phyloP scores from a whole-genome alignment of 2,329 filamentous ascomycete genomes.

The Colletotrichum shisoi region DNA sequence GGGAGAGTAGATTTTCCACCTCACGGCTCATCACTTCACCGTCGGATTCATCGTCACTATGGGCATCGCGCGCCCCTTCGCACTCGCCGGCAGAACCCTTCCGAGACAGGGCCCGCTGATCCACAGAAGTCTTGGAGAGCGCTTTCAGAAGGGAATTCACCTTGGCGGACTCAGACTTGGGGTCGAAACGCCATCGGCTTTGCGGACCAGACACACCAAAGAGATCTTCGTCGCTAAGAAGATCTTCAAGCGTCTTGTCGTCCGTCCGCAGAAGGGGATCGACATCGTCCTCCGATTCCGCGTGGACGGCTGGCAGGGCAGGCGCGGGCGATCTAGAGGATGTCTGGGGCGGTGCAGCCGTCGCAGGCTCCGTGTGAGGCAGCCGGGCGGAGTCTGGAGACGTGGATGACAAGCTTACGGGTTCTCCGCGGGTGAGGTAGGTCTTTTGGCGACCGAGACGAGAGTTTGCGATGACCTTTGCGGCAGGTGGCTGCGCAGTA shows the following conservation, averaged over 20 bases:
- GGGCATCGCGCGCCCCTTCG: slow-evolving; percentile 30
- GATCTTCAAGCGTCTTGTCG: slow-evolving; percentile 61
- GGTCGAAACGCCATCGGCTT: slow-evolving; percentile 43
- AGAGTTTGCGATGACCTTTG: neutral
- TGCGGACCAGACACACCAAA: slow-evolving; percentile 45
- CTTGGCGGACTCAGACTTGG: slow-evolving; percentile 45
- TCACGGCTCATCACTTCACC: slow-evolving; percentile 58
- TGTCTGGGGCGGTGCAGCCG: slow-evolving; percentile 21
- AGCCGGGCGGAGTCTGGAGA: neutral
- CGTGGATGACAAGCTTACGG: slow-evolving; percentile 11
- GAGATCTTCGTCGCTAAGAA: slow-evolving; percentile 56
- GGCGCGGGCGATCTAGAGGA: slow-evolving; percentile 7
- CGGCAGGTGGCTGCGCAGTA: slow-evolving; percentile 23
- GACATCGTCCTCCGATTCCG: slow-evolving; percentile 44
- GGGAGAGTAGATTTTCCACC: slow-evolving; percentile 56
- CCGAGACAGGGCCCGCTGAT: slow-evolving; percentile 1
- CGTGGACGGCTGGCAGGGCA: neutral
- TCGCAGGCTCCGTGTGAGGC: neutral
- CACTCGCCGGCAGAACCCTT: neutral
- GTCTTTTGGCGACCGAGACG: slow-evolving; percentile 21
- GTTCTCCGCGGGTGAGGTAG: neutral
- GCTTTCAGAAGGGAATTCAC: slow-evolving; percentile 51
- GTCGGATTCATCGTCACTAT: slow-evolving; percentile 57
- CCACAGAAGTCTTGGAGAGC: slow-evolving; percentile 43
- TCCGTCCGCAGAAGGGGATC: slow-evolving; percentile 57